Percentiles rank a stretch among this genome's conserved stretches.
phyloP scores from a whole-genome alignment of 768 basidiomycete genomes.

The Filobasidium floriforme region DNA sequence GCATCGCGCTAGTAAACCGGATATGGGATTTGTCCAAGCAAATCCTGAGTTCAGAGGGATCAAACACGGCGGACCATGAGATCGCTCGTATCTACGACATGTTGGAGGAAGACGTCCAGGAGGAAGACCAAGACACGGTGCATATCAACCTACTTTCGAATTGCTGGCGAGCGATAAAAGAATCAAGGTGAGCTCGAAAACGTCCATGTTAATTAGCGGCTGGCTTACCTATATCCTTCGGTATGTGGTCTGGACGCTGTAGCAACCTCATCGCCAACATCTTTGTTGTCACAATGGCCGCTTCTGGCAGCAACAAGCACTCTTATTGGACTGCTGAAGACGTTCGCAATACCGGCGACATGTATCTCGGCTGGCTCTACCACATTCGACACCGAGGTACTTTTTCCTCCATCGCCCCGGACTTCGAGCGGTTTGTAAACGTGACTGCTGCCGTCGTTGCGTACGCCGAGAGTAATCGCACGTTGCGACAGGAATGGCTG shows the following conservation, averaged over 20 bases:
- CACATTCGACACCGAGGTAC: slow-evolving; percentile 43
- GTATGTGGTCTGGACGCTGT: slow-evolving; percentile 12
- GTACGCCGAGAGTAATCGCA: not conserved
- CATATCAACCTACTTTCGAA: slow-evolving; percentile 36
- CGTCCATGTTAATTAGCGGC: not conserved
- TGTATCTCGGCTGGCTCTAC: slow-evolving; percentile 38
- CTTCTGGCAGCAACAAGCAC: not conserved
- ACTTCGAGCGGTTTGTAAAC: slow-evolving; percentile 33
- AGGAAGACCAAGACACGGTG: slow-evolving; percentile 27
- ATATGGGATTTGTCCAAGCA: slow-evolving; percentile 15
- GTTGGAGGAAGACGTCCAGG: slow-evolving; percentile 23
- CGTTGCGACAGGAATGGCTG: slow-evolving; percentile 28
- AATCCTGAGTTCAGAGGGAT: slow-evolving; percentile 5
- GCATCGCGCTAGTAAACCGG: slow-evolving; percentile 11
- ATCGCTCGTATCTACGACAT: slow-evolving; percentile 40
- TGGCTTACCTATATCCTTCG: not conserved
- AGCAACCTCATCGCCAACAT: slow-evolving; percentile 26
- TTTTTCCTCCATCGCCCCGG: slow-evolving; percentile 40
- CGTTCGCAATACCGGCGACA: slow-evolving; percentile 28
- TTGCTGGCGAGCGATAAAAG: slow-evolving; percentile 43
- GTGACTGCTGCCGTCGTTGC: slow-evolving; percentile 10
- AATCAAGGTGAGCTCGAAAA: slow-evolving; percentile 33
- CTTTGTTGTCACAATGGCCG: not conserved
- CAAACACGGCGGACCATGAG: slow-evolving; percentile 34
- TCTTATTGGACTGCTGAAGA: slow-evolving; percentile 16